Evolutionary conservation across 2,329 filamentous ascomycete species (phyloP), one percentile per base, ranked within the genome.

Genomic region (Helminthosporium solani): DNA sequence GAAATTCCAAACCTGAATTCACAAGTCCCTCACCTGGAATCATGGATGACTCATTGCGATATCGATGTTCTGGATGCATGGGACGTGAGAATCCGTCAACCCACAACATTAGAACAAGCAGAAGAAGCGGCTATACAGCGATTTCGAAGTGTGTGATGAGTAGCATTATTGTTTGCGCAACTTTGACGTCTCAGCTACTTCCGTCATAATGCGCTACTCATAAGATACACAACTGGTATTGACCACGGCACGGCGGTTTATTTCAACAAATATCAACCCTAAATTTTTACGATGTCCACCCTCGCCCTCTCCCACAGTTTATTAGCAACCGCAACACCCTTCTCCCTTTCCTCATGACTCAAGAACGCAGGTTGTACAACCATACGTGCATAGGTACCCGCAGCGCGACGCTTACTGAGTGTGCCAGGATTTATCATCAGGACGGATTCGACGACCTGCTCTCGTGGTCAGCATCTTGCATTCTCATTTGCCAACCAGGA

Each of bases 341-440:
- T 75, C 28, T 75, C 76, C 25, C 73, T 75, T 51, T 86, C 84
- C 28, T 81, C 78, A 0, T 84, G 79, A 0, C 73, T 78, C 33
- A 87, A 55, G 5, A 70, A 70, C 12, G 85, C 82, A 2, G 88
- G 84, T 53, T 88, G 80, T 6, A 97, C 73, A 16, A 82, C 82
- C 77, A 99, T 80, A 40, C 86, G 84, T 1, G 90, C 88, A 68
- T 87, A 97, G 0, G 90, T 96, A 5, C 94, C 94, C 0, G 91
- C 80, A 1, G 86, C 90, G 48, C 84, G 85, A 46, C 88, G 83
- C 72, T 95, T 96, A 14, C 90, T 94, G 27, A 96, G 73, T 40
- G 83, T 85, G 4, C 94, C 92, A 0, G 94, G 92, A 67, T 99
- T 99, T 62, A 99, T 86, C 11, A 90, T 84, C 6, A 97, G 72